phyloP scores from a whole-genome alignment of 2,329 filamentous ascomycete genomes.

The Botrytis byssoidea region DNA sequence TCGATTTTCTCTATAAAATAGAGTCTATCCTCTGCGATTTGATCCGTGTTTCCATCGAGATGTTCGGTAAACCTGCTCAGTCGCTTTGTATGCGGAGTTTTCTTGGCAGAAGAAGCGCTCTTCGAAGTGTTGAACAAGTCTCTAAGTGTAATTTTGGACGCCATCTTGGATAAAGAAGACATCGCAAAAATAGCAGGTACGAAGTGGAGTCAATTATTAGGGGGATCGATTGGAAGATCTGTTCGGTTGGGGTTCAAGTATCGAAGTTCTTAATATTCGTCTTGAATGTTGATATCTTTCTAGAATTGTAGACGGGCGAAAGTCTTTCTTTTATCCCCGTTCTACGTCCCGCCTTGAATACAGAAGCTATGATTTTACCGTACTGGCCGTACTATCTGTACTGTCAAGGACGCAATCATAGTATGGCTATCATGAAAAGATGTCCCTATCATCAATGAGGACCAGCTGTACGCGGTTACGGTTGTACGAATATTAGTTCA shows the following conservation, averaged over 20 bases:
- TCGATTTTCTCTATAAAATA: background rate
- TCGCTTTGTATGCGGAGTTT: too few relatives aligned
- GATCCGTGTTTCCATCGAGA: background rate
- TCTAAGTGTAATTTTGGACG: background rate
- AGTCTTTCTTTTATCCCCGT: background rate
- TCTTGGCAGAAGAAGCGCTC: background rate
- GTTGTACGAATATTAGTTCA: fast-evolving
- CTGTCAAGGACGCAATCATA: background rate
- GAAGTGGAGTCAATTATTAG: fast-evolving
- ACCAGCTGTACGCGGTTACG: background rate
- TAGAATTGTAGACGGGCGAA: background rate
- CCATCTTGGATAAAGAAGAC: background rate
- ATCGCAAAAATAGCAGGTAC: too few relatives aligned
- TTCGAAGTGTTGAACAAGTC: background rate
- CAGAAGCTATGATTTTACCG: background rate
- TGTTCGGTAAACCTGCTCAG: background rate
- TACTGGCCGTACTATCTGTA: background rate
- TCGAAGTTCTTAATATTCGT: too few relatives aligned
- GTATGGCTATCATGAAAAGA: fast-evolving
- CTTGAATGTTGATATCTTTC: background rate
- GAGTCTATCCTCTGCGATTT: background rate
- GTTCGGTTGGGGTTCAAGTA: background rate
- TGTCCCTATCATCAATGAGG: too few relatives aligned
- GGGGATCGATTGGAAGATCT: fast-evolving
- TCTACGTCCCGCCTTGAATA: background rate